Evolutionary conservation across 352 stramenopile genomes (phyloP), one percentile per base, ranked within the genome.

Genomic region (Phytopythium oedochilum): DNA sequence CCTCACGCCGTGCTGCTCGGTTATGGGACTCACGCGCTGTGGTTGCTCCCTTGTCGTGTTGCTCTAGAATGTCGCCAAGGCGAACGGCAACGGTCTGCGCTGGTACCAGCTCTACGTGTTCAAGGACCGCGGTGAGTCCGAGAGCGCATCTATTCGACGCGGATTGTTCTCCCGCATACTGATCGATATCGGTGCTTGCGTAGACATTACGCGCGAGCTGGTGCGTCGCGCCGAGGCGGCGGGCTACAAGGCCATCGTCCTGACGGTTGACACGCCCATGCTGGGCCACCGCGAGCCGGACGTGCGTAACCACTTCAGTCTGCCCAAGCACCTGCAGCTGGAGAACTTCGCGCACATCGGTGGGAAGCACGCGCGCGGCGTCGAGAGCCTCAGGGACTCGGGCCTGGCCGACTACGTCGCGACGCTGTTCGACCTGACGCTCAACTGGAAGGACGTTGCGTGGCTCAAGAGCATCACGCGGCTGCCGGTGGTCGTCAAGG

Each of bases 61-160:
- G 40, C 17, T 34, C 5, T 49, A 90, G 60, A 71, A 85, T 14
- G 76, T 86, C 6, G 76, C 72, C 1, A 57, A 67, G 43, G 85
- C 76, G 9, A 88, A 86, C 50, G 69, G 74, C 7, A 52, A 88
- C 46, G 90, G 91, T 10, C 75, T 97, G 17, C 94, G 96, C 55
- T 96, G 96, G 61, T 98, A 96, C 66, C 95, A 98, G 63, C 78
- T 98, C 34, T 98, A 98, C 68, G 92, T 98, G n/a, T 98, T 97
- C 76, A 96, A 96, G 50, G 78, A 92, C 73, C 75, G 81, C 32
- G 59, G 78, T 86, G 61, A 38, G 66, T 74, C 26, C 23, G 29
- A 20, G 2, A 35, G 17, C 2, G 14, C 3, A 25, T 14, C 5
- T 28, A 11, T 7, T n/a, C 18, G 17, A 10, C 20, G 43, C 17